Percentiles rank a stretch among this genome's conserved stretches.
phyloP scores from a whole-genome alignment of 371 early-diverging fungal species.

The Dinochytrium kinnereticum region DNA sequence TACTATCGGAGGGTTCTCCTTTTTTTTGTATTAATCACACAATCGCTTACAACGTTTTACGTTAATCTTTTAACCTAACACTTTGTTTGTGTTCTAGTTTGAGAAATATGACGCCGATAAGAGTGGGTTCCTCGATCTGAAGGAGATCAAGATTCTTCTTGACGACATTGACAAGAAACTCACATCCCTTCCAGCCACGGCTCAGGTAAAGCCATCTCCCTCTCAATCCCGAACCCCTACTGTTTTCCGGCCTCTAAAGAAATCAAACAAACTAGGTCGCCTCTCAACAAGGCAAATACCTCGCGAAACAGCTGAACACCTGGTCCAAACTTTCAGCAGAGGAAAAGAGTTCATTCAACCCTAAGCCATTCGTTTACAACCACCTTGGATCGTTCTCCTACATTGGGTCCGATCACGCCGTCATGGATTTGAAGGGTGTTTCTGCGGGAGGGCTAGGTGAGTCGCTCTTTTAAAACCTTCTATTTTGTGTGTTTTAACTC shows the following conservation, averaged over 20 bases:
- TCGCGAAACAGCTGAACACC: slow-evolving; percentile 53
- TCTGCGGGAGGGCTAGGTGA: slow-evolving; percentile 16
- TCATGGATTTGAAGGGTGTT: slow-evolving; percentile 32
- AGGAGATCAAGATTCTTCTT: slow-evolving; percentile 64
- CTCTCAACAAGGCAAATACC: slow-evolving; percentile 44
- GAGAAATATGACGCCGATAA: slow-evolving; percentile 66
- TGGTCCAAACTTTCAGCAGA: slow-evolving; percentile 34
- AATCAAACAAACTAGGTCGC: slow-evolving; percentile 34
- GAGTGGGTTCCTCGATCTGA: slow-evolving; percentile 62
- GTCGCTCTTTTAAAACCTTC: background rate
- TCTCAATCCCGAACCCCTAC: too few species aligned
- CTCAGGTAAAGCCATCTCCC: slow-evolving; percentile 29
- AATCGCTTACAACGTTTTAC: too few species aligned
- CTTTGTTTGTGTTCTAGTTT: slow-evolving; percentile 42
- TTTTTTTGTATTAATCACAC: too few species aligned
- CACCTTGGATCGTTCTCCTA: slow-evolving; percentile 52
- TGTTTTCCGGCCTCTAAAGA: slow-evolving; percentile 36
- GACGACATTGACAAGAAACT: slow-evolving; percentile 67
- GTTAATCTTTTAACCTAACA: background rate
- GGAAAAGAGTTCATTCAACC: slow-evolving; percentile 18
- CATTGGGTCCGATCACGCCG: slow-evolving; percentile 42
- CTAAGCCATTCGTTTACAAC: slow-evolving; percentile 38
- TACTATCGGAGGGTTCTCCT: too few species aligned
- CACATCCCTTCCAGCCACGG: slow-evolving; percentile 59
- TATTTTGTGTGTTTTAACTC: slow-evolving; percentile 1